Percentiles rank a stretch among this genome's conserved stretches.
phyloP scores from a whole-genome alignment of 495 filamentous ascomycete genomes.

The Jackrogersella minutella region DNA sequence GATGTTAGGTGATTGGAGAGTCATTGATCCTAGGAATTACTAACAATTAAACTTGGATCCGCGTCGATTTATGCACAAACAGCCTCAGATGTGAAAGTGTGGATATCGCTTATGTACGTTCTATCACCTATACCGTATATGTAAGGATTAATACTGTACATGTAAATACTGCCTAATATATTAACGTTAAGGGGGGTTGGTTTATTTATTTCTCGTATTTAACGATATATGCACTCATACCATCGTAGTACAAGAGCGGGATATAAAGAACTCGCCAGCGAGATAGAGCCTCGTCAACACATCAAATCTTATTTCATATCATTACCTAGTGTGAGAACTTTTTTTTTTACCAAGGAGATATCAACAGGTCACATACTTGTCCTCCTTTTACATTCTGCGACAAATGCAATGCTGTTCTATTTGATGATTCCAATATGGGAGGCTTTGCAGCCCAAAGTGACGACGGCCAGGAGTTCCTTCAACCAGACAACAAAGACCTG shows the following conservation, averaged over 20 bases:
- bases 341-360: not conserved
- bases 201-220: not conserved
- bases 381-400: not conserved
- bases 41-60: slow-evolving; percentile 23
- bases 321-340: too few species aligned
- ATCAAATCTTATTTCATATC: too few species aligned
- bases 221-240: not conserved
- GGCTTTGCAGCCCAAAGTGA: not conserved
- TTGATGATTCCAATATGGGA: not conserved
- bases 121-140: not conserved
- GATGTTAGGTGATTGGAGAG: not conserved
- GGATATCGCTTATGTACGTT: not conserved
- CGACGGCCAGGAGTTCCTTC: not conserved
- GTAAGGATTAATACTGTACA: not conserved
- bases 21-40: slow-evolving; percentile 8
- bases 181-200: not conserved
- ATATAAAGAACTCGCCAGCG: too few species aligned
- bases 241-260: not conserved
- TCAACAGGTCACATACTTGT: not conserved
- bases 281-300: too few species aligned
- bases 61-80: slow-evolving; percentile 24
- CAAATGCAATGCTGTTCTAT: not conserved
- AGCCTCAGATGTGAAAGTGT: slow-evolving; percentile 19
- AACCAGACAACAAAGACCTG: not conserved
- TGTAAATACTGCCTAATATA: not conserved